Evolutionary conservation across 306 rosid species (phyloP).

Genomic region (Vicia villosa): DNA sequence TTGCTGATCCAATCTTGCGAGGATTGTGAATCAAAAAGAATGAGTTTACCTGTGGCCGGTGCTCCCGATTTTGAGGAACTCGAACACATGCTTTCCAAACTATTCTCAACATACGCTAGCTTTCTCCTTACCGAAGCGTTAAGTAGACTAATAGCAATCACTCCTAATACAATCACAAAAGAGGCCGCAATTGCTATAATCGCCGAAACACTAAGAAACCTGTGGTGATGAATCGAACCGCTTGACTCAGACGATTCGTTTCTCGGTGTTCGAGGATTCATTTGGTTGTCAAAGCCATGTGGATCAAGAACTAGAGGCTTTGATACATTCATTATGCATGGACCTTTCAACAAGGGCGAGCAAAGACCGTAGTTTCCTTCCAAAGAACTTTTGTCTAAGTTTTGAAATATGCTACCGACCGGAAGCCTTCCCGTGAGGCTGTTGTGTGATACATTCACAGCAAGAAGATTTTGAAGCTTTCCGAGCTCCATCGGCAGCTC

Average conservation of each 20-base stretch:
- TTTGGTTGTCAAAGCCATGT: constrained; percentile 62
- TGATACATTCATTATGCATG: constrained; percentile 84
- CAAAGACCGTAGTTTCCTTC: constrained; percentile 91
- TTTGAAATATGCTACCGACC: constrained; percentile 59
- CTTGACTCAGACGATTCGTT: constrained; percentile 37
- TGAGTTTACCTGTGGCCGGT: constrained; percentile 69
- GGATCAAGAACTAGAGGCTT: constrained; percentile 96
- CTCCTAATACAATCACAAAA: constrained; percentile 64
- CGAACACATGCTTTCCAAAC: constrained; percentile 89
- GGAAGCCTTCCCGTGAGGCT: constrained; percentile 91
- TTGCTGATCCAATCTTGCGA: constrained; percentile 49
- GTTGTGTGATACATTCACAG: constrained; percentile 83
- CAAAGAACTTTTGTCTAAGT: constrained; percentile 79
- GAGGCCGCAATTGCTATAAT: constrained; percentile 83
- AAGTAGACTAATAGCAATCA: constrained; percentile 65
- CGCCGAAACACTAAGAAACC: constrained; percentile 80
- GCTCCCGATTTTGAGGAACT: constrained; percentile 73
- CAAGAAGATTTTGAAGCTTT: constrained; percentile 72
- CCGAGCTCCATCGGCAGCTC: constrained; percentile 93
- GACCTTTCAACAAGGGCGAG: constrained; percentile 81
- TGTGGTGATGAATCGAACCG: constrained; percentile 44
- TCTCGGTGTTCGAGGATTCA: constrained; percentile 45
- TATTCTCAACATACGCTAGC: constrained; percentile 68
- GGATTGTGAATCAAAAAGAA: constrained; percentile 63
- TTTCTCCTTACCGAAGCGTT: constrained; percentile 75